Conservation (phyloP, 192 early-diverging fungal species). For the Allomyces arbusculus region DNA sequence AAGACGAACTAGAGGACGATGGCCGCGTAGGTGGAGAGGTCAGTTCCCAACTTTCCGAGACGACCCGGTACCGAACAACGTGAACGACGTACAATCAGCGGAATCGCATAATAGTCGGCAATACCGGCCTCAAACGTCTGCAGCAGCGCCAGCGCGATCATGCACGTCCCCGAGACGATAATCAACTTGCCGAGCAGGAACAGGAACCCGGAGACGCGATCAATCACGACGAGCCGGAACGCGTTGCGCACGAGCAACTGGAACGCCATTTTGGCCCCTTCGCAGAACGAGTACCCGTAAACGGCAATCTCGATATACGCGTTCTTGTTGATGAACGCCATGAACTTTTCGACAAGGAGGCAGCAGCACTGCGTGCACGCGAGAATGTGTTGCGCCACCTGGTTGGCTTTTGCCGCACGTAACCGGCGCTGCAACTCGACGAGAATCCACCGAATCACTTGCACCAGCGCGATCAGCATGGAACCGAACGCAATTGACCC, state of each 20-base stretch:
- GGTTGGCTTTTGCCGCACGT: constrained; percentile 9
- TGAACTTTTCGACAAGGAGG: constrained; percentile 11
- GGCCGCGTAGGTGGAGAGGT: no score
- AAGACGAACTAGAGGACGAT: constrained; percentile 4
- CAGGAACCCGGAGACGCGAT: constrained; percentile 22
- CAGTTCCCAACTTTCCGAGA: no score
- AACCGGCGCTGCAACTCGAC: constrained; percentile 10
- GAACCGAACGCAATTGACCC: constrained; percentile 29
- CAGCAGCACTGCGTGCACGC: constrained; percentile 23
- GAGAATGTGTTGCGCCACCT: constrained; percentile 12
- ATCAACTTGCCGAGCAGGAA: constrained; percentile 9
- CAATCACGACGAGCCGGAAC: constrained; percentile 10
- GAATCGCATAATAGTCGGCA: constrained; percentile 4
- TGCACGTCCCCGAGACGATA: not conserved
- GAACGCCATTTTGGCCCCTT: constrained; percentile 8
- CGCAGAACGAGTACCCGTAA: constrained; percentile 27
- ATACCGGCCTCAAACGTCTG: constrained; percentile 11
- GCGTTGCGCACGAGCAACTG: constrained; percentile 23
- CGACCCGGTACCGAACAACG: not conserved
- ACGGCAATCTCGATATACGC: constrained; percentile 34
- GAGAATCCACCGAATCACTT: constrained; percentile 20
- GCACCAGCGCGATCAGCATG: constrained; percentile 27
- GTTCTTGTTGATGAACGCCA: constrained; percentile 36
- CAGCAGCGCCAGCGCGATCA: constrained; percentile 4
- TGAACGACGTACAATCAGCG: not conserved